Base-by-base conservation (phyloP, 208 protist genomes). In the Wallacemonas sp. region DNA sequence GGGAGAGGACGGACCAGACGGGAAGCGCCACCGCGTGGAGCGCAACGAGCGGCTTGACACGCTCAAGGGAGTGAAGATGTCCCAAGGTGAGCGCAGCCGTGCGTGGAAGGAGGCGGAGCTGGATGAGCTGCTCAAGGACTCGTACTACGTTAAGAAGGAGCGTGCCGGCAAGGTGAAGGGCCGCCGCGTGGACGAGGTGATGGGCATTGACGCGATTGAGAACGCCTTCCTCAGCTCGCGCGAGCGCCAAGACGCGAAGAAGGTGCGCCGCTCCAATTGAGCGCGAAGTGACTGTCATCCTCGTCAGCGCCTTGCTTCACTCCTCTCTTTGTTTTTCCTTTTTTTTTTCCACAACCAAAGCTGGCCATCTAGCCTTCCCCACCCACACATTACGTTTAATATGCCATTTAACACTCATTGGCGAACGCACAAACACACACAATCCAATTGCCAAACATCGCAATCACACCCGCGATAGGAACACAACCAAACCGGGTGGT, bases 81-180 rank as follows among this genome's bases (percentile, higher is more conserved):
- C 86, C 22, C 74, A 86, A 55, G 79, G 72, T 0, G 87, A 94
- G 65, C 88, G 91, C 12, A 91, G 88, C 67, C 77, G 79, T 2
- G 86, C 86, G 55, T 94, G 87, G 89, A 77, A 81, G 67, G 84
- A 94, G 79, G 82, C 86, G 18, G 91, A 96, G 78, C 62, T 96
- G 23, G 86, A 93, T 61, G 91, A 96, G 70, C 63, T 96, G 50
- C 50, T 96, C 29, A 93, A 93, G 72, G 91, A 96, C 62, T 92
- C 84, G 68, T 96, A 96, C 72, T 94, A 93, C 74, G 86, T 96
- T 23, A 96, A 93, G 80, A 92, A 94, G 82, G 91, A 96, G 76
- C 61, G 77, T 11, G 82, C 70, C 11, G 91, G 91, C 0, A 80
- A 79, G 42, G 57, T 96, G 11, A 84, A 72, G 36, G 44, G 67